Percentiles rank a stretch among this genome's conserved stretches.
Evolutionary conservation across 1,284 basidiomycete genomes (phyloP).

Genomic region (Moesziomyces parantarcticus): DNA sequence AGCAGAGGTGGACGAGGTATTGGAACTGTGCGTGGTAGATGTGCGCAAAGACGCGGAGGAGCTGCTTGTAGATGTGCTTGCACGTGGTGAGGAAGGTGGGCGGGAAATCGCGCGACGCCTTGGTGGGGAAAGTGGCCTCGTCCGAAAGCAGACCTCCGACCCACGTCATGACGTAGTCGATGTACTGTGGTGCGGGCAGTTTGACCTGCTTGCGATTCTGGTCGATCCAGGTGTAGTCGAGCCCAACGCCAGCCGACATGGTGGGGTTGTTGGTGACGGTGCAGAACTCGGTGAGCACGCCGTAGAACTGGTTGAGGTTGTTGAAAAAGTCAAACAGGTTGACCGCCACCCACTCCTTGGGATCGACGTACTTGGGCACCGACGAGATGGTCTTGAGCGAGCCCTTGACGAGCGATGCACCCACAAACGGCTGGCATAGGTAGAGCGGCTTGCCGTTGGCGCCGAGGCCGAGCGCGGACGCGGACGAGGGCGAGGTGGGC

Average conservation of each 20-base stretch:
- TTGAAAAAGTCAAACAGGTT: slow-evolving; percentile 80
- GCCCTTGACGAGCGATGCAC: slow-evolving; percentile 95
- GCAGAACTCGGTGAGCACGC: slow-evolving; percentile 92
- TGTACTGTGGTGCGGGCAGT: slow-evolving; percentile 93
- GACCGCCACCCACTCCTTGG: slow-evolving; percentile 91
- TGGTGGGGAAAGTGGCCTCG: slow-evolving; percentile 92
- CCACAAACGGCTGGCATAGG: slow-evolving; percentile 77
- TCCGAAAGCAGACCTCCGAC: slow-evolving; percentile 93
- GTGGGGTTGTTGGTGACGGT: slow-evolving; percentile 87
- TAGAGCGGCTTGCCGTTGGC: slow-evolving; percentile 61
- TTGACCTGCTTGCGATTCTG: slow-evolving; percentile 90
- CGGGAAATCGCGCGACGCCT: slow-evolving; percentile 92
- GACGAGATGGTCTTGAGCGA: slow-evolving; percentile 99
- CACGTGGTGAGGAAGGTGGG: slow-evolving; percentile 88
- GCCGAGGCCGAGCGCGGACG: slow-evolving; percentile 16
- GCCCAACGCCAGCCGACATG: slow-evolving; percentile 90
- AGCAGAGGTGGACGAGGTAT: slow-evolving; percentile 88
- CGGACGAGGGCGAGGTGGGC: slow-evolving; percentile 25
- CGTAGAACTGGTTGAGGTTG: slow-evolving; percentile 97
- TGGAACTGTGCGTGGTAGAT: slow-evolving; percentile 95
- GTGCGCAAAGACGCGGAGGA: slow-evolving; percentile 96
- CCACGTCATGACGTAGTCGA: slow-evolving; percentile 99
- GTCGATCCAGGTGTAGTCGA: slow-evolving; percentile 95
- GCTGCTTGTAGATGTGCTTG: slow-evolving; percentile 95
- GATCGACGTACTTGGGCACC: slow-evolving; percentile 80